Base-by-base conservation (phyloP, 805 yeast species). In the Kuraishia floccosa region DNA sequence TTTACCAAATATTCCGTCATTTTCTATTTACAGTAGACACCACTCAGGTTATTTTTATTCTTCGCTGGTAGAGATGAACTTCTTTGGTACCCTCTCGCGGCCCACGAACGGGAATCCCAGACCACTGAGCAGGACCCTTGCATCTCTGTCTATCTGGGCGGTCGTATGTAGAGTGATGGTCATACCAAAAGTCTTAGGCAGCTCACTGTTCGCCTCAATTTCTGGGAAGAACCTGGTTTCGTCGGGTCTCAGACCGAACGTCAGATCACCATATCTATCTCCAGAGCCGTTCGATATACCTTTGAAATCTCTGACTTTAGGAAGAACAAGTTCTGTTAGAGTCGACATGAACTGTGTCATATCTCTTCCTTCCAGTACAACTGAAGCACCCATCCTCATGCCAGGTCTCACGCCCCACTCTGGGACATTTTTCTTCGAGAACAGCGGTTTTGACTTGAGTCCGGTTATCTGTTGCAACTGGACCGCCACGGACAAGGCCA, bases 381-480 rank as follows among this genome's bases (percentile, higher is more conserved):
- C 77, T 48, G 82, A 81, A 33, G 93, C 94, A 32, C 98, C 99
- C 73, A 93, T 81, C 30, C 78, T 78, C 65, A 74, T 77, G 24
- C 96, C 95, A 30, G 76, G 76, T 54, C 96, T 75, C 33, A 87
- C 67, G 42, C 76, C 76, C 95, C 95, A 87, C 28, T 72, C 68
- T 32, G 87, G 79, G 21, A 84, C 82, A 55, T 85, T 85, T 7
- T 83, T 67, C 47, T 72, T 80, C 25, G 93, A 79, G 49, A 63
- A 81, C 12, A 85, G 60, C 16, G 79, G 68, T 37, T 64, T 60
- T 24, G 96, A 86, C 52, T 85, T 83, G 38, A 68, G 74, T 38
- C 94, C 94, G n/a, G 98, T 89, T 46, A 91, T 81, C 53, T 89
- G 97, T 45, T 91, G 93, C 35, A 91, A 50, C 56, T 82, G 89